A percentile compares a stretch with the other conserved stretches of the same genome.
Evolutionary conservation across 75 land plant genomes (phyloP).

Genomic region (Sequoiadendron giganteum): DNA sequence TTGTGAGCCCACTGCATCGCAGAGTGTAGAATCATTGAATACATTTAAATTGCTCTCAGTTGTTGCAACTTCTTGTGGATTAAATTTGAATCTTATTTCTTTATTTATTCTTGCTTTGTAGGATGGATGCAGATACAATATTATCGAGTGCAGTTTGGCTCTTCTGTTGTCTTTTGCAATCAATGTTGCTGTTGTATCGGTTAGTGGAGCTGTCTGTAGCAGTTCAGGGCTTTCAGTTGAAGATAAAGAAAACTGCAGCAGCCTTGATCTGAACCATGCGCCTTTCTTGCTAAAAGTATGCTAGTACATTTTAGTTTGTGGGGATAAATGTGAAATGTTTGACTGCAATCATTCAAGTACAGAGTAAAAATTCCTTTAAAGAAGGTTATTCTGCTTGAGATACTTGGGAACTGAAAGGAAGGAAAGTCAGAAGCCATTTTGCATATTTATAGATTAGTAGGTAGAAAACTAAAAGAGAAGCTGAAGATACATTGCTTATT

Average conservation of each 20-base stretch:
- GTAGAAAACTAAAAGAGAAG: neutral
- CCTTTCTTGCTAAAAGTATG: conserved; percentile 25
- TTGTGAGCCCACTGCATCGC: neutral
- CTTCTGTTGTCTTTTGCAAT: conserved; percentile 23
- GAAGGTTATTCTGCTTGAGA: neutral
- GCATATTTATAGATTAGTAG: neutral
- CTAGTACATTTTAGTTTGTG: neutral
- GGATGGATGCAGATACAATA: conserved; percentile 40
- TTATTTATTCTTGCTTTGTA: conserved; percentile 12
- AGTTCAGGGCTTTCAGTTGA: conserved; percentile 16
- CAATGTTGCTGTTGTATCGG: conserved; percentile 33
- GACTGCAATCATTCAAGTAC: neutral
- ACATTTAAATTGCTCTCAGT: neutral
- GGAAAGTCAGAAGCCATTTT: neutral
- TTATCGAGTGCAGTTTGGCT: conserved; percentile 30
- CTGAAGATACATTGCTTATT: neutral
- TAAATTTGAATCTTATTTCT: neutral
- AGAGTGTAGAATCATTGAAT: neutral
- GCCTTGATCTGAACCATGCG: conserved; percentile 28
- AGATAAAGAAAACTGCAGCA: conserved; percentile 16
- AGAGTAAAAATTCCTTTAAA: no score
- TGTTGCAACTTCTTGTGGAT: neutral
- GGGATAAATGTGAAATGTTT: neutral
- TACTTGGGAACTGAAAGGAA: neutral
- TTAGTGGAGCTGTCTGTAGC: conserved; percentile 35